A percentile compares a stretch with the other conserved stretches of the same genome.
Conservation (phyloP, 2,329 filamentous ascomycete species). For the Epichloe bromicola region DNA sequence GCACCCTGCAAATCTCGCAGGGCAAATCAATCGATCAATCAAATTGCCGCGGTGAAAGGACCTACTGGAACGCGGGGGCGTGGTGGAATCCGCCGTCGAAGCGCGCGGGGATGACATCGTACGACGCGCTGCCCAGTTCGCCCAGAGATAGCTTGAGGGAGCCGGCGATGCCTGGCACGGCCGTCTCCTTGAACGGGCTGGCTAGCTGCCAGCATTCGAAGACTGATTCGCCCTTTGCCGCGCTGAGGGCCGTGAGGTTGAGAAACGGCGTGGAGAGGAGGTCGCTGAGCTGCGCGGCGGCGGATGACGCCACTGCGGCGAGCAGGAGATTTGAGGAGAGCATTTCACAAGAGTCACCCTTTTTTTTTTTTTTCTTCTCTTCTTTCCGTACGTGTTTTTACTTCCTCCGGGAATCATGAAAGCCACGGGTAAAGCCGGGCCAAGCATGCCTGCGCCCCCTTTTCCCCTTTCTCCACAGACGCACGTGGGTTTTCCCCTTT, state of each 20-base stretch:
- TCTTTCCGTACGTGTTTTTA: no score
- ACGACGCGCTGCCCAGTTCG: constrained; percentile 19
- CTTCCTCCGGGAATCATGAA: no score
- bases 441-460: no score
- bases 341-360: neutral
- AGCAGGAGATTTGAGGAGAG: neutral
- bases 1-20: neutral
- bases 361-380: no score
- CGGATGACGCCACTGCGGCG: neutral
- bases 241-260: constrained; percentile 29
- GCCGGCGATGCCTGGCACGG: constrained; percentile 20
- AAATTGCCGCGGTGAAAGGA: neutral
- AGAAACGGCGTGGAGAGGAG: constrained; percentile 11
- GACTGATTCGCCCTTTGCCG: constrained; percentile 23
- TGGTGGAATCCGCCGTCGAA: constrained; percentile 29
- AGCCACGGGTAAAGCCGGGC: no score
- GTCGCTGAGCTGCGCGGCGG: neutral
- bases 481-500: no score
- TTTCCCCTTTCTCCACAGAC: no score
- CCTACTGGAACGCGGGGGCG: constrained; percentile 28
- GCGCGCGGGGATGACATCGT: constrained; percentile 21
- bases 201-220: constrained; percentile 33
- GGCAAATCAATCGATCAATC: neutral
- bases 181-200: constrained; percentile 11
- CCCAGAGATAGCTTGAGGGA: constrained; percentile 19